Conservation (phyloP, 345 rosid species). For the Gossypium sturtianum region DNA sequence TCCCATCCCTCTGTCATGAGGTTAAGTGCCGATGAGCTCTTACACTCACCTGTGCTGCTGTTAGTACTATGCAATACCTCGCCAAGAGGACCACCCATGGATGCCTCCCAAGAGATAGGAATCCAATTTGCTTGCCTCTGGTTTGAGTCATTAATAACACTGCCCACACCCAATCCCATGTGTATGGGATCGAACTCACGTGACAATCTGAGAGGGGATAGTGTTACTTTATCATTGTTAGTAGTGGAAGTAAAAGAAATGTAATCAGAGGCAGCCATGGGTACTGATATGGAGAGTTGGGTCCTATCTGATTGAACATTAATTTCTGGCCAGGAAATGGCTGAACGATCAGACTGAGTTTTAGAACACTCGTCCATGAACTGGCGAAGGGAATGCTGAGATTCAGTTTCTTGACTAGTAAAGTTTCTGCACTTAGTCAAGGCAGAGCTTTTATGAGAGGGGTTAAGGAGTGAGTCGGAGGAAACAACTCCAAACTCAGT, state of each 20-base stretch:
- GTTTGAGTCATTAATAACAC: slow-evolving; percentile 25
- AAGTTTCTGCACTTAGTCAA: slow-evolving; percentile 27
- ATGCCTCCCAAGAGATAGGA: slow-evolving; percentile 53
- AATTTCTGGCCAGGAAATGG: slow-evolving; percentile 41
- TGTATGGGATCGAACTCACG: slow-evolving; percentile 39
- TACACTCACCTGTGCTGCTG: slow-evolving; percentile 31
- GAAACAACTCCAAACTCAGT: slow-evolving; percentile 38
- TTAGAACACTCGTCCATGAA: slow-evolving; percentile 64
- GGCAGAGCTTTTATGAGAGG: slow-evolving; percentile 32
- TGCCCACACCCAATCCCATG: slow-evolving; percentile 50
- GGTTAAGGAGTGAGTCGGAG: slow-evolving; percentile 43
- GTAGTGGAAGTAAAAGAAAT: slow-evolving; percentile 50
- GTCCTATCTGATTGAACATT: slow-evolving; percentile 43
- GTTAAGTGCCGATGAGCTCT: slow-evolving; percentile 41
- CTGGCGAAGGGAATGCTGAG: slow-evolving; percentile 44
- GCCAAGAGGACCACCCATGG: slow-evolving; percentile 72
- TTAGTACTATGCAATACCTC: slow-evolving; percentile 53
- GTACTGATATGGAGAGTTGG: slow-evolving; percentile 61
- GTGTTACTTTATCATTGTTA: slow-evolving; percentile 30
- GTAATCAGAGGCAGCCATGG: slow-evolving; percentile 41
- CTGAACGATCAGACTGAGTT: slow-evolving; percentile 30
- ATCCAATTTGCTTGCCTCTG: slow-evolving; percentile 48
- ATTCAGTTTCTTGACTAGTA: slow-evolving; percentile 27
- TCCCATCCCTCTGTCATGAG: slow-evolving; percentile 55
- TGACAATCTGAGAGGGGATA: slow-evolving; percentile 44